phyloP scores from a whole-genome alignment of 495 filamentous ascomycete species.

The Trichoderma virens region DNA sequence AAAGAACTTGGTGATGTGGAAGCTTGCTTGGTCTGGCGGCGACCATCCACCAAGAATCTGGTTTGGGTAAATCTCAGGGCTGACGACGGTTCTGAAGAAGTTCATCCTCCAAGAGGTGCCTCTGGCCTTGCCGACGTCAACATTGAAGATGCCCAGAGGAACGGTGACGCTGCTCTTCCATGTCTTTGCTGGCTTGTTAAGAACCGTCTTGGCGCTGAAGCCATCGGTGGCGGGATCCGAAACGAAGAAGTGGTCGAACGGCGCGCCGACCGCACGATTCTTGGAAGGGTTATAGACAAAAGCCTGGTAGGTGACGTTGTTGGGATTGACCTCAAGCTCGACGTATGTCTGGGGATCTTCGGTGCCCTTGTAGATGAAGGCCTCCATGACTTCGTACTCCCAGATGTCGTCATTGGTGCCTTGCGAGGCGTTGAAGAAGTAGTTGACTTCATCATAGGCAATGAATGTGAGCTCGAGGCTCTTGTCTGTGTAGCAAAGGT shows the following conservation, averaged over 20 bases:
- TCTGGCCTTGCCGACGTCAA: conserved; percentile 23
- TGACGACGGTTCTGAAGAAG: conserved; percentile 26
- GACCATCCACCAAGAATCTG: conserved; percentile 26
- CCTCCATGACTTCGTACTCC: conserved; percentile 30
- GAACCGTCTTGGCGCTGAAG: conserved; percentile 20
- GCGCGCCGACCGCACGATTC: conserved; percentile 19
- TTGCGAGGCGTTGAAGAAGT: conserved; percentile 24
- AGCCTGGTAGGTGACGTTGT: conserved; percentile 30
- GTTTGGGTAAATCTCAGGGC: conserved; percentile 24
- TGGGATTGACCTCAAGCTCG: conserved; percentile 29
- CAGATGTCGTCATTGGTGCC: conserved; percentile 26
- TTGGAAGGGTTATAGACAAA: conserved; percentile 30
- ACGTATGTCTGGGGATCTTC: conserved; percentile 26
- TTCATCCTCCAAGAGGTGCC: conserved; percentile 29
- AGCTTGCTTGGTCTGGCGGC: conserved; percentile 23
- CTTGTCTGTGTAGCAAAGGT: conserved; percentile 25
- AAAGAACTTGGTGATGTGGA: conserved; percentile 28
- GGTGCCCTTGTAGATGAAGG: conserved; percentile 25
- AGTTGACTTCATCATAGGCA: conserved; percentile 25
- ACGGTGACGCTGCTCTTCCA: conserved; percentile 22
- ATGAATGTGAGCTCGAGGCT: conserved; percentile 25
- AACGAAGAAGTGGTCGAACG: conserved; percentile 21
- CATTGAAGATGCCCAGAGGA: conserved; percentile 28
- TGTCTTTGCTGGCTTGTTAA: conserved; percentile 19
- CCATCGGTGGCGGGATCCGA: conserved; percentile 21